Percentiles rank a stretch among this genome's conserved stretches.
Conservation (phyloP, 305 asterid genomes). For the Fraxinus velutina region DNA sequence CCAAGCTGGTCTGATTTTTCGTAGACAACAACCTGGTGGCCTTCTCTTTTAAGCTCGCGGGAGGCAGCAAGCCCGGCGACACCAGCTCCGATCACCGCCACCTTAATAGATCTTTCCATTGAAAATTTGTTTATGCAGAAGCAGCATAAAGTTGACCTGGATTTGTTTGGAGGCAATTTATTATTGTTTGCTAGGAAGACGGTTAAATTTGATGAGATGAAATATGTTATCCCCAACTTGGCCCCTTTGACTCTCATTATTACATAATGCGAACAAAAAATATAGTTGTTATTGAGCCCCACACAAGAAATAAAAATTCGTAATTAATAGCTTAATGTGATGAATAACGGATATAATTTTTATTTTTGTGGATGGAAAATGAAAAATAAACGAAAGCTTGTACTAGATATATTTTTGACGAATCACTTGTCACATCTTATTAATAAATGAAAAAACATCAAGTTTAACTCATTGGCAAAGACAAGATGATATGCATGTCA, state of each 20-base stretch:
- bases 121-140: not conserved
- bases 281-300: too few species aligned
- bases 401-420: not conserved
- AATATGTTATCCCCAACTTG: not conserved
- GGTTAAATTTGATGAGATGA: too few species aligned
- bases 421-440: not conserved
- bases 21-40: slow-evolving; percentile 40
- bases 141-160: not conserved
- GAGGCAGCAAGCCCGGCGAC: slow-evolving; percentile 47
- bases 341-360: too few species aligned
- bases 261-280: too few species aligned
- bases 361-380: too few species aligned
- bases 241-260: too few species aligned
- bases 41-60: slow-evolving; percentile 48
- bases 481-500: too few species aligned
- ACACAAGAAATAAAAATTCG: too few species aligned
- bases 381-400: too few species aligned
- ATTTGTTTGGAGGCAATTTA: not conserved
- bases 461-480: not conserved
- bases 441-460: not conserved
- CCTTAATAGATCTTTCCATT: slow-evolving; percentile 36
- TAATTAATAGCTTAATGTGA: too few species aligned
- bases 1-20: slow-evolving; percentile 54
- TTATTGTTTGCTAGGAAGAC: not conserved
- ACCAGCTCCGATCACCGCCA: slow-evolving; percentile 82